Percentiles rank a stretch among this genome's conserved stretches.
phyloP scores from a whole-genome alignment of 495 filamentous ascomycete species.

The Geoglossum glabrum region DNA sequence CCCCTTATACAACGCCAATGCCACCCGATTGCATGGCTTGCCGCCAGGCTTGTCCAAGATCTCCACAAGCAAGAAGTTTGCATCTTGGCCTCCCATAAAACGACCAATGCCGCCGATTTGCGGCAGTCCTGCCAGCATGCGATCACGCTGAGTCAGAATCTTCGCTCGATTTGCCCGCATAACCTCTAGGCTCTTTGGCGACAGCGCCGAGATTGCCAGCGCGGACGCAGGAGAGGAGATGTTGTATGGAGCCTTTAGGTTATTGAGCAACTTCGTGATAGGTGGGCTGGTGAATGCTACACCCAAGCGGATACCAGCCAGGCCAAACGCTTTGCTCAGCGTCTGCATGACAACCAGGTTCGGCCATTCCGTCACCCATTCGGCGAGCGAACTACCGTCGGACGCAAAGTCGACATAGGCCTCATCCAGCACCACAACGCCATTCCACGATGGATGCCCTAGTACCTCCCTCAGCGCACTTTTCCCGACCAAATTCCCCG shows the following conservation, averaged over 20 bases:
- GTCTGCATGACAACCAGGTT: conserved; percentile 98
- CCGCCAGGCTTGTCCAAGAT: conserved; percentile 52
- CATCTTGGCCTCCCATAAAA: conserved; percentile 57
- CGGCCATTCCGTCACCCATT: conserved; percentile 84
- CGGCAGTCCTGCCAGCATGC: conserved; percentile 53
- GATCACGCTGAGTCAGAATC: conserved; percentile 56
- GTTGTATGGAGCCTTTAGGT: conserved; percentile 88
- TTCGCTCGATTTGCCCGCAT: conserved; percentile 47
- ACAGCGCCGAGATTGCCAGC: conserved; percentile 56
- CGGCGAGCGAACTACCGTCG: conserved; percentile 60
- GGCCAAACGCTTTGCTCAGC: conserved; percentile 82
- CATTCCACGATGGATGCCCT: conserved; percentile 85
- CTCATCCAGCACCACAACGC: conserved; percentile 81
- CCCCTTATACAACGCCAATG: conserved; percentile 57
- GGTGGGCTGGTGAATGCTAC: conserved; percentile 37
- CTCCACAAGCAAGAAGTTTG: conserved; percentile 82
- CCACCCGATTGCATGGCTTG: conserved; percentile 54
- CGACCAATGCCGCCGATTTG: conserved; percentile 57
- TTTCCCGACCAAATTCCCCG: conserved; percentile 56
- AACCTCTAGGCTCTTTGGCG: conserved; percentile 37
- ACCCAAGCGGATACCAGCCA: conserved; percentile 74
- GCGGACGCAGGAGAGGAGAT: conserved; percentile 67
- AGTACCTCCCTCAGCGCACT: conserved; percentile 53
- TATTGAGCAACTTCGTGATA: conserved; percentile 59
- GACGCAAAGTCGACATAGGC: conserved; percentile 92